A percentile compares a stretch with the other conserved stretches of the same genome.
Conservation (phyloP, 164 flowering plant genomes). For the Protea cynaroides region DNA sequence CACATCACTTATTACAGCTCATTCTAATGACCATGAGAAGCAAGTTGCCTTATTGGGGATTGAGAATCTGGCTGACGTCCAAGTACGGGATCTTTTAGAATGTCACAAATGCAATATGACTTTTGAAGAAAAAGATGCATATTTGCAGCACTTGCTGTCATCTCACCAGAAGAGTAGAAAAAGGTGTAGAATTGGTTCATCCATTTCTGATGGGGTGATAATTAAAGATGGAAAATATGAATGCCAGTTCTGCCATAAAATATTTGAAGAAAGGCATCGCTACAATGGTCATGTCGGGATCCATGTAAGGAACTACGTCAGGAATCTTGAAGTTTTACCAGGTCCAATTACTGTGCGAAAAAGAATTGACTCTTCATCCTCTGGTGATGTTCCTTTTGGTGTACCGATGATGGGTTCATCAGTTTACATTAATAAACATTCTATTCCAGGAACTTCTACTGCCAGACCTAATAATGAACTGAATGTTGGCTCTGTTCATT, state of each 20-base stretch:
- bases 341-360: conserved; percentile 24
- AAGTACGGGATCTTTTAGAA: conserved; percentile 55
- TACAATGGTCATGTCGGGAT: conserved; percentile 77
- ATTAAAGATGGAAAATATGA: conserved; percentile 65
- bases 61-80: conserved; percentile 39
- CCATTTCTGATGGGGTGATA: conserved; percentile 68
- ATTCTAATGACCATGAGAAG: conserved; percentile 20
- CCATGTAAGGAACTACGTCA: conserved; percentile 55
- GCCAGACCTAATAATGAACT: conserved; percentile 3
- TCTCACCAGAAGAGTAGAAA: conserved; percentile 58
- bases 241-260: conserved; percentile 78
- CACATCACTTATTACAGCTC: conserved; percentile 20
- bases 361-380: conserved; percentile 20
- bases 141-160: conserved; percentile 61
- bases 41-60: conserved; percentile 16
- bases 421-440: conserved; percentile 42
- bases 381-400: conserved; percentile 24
- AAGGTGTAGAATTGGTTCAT: conserved; percentile 50
- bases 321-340: conserved; percentile 34
- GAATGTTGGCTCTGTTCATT: conserved; percentile 7
- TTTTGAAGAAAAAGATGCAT: conserved; percentile 65
- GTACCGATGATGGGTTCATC: conserved; percentile 41
- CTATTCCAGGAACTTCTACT: conserved; percentile 10
- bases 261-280: conserved; percentile 58
- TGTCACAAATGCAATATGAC: conserved; percentile 63